Base-by-base conservation (phyloP, 1,284 basidiomycete species). In the Malassezia obtusa region DNA sequence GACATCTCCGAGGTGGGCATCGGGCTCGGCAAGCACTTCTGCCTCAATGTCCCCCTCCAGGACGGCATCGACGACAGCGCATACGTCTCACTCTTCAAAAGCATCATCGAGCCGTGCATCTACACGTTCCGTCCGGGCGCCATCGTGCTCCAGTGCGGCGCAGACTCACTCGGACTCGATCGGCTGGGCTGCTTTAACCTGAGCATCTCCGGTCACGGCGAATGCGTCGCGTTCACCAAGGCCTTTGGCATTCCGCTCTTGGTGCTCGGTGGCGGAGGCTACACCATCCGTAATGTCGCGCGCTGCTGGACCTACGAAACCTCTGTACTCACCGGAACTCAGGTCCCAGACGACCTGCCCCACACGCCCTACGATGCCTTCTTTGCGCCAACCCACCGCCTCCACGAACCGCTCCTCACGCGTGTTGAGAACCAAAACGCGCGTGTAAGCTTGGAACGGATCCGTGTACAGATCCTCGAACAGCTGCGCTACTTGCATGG, bases 221-320 rank as follows among this genome's bases (percentile, higher is more conserved):
- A 96, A 76, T 96, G 92, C 73, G 91, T 98, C 12, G 85, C 91
- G 66, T 95, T 91, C 75, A 89, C 96, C 55, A 85, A 91, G 65
- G 85, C 85, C 51, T 96, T 89, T 77, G 84, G 84, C 56, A 81
- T 95, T 0, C 92, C 92, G 0, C 77, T 96, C 5, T 79, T 98
- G 15, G 86, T 94, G 7, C 75, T 98, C 2, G 92, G 92, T 17
- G 92, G 92, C 1, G 92, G 92, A 1, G 92, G 92, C 0, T 98
- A 98, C 73, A 91, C 87, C 1, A 87, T 90, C 66, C 62, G 74
- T 46, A 94, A 92, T 65, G 92, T 98, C 50, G 87, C 87, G 38
- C 82, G 92, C n/a, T 96, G 92, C 73, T 98, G 92, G 92, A 86
- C 92, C 10, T 95, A 96, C 78, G 92, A 98, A 76, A 98, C 94